phyloP scores from a whole-genome alignment of 495 filamentous ascomycete species.

The Xylaria sp. region DNA sequence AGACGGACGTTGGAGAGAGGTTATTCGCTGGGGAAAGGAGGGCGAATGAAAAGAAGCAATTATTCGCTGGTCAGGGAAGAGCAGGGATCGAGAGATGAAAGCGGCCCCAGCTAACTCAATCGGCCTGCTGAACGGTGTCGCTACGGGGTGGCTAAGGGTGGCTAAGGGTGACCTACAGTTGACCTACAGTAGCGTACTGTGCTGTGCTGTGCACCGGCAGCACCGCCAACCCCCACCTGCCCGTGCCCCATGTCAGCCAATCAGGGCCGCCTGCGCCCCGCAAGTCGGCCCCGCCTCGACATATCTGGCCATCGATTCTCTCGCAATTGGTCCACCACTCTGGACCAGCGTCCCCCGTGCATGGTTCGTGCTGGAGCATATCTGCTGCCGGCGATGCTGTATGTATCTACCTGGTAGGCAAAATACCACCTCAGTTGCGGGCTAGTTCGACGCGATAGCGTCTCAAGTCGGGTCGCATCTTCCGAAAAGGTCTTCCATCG shows the following conservation, averaged over 20 bases:
- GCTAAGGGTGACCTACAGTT: constrained; percentile 15
- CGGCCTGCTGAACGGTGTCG: background rate
- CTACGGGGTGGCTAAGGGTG: background rate
- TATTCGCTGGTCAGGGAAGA: constrained; percentile 4
- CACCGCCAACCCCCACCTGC: constrained; percentile 2
- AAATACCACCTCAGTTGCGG: background rate
- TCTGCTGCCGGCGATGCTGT: background rate
- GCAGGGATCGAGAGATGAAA: constrained; percentile 24
- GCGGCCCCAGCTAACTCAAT: constrained; percentile 8
- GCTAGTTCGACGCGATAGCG: background rate
- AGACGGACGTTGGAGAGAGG: constrained; percentile 21
- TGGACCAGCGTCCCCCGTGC: background rate
- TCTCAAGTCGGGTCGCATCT: background rate
- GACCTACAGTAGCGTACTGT: constrained; percentile 23
- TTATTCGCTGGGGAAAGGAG: constrained; percentile 26
- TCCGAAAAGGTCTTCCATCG: background rate
- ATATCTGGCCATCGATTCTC: background rate
- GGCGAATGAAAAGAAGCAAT: constrained; percentile 31
- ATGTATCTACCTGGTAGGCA: background rate
- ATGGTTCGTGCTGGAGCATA: background rate
- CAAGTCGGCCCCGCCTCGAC: constrained; percentile 8
- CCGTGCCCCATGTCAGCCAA: background rate
- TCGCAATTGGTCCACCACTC: constrained; percentile 2
- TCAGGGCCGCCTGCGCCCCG: background rate
- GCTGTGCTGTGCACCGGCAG: constrained; percentile 13